phyloP scores from a whole-genome alignment of 768 basidiomycete genomes.

The Butyriboletus loyo region DNA sequence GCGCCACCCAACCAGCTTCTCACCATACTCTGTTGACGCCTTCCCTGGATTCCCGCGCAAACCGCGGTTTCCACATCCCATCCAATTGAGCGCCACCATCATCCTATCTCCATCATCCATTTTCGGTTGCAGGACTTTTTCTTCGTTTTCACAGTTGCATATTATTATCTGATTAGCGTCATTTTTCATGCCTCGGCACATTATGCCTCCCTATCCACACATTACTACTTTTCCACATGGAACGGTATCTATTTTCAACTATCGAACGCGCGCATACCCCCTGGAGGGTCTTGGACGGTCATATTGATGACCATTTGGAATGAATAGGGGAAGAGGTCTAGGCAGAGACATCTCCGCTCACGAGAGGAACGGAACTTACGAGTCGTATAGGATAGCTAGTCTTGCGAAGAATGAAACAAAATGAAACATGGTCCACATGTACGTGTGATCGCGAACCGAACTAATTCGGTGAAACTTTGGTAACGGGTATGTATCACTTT shows the following conservation, averaged over 20 bases:
- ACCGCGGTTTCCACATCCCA: conserved; percentile 9
- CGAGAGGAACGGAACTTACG: conserved; percentile 20
- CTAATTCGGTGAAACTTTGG: neutral
- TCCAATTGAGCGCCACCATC: neutral
- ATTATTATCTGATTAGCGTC: conserved; percentile 29
- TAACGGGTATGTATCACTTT: neutral
- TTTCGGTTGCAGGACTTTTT: conserved; percentile 6
- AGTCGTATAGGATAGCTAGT: conserved; percentile 23
- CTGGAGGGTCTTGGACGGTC: conserved; percentile 24
- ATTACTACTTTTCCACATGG: conserved; percentile 22
- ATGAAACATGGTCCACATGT: conserved; percentile 37
- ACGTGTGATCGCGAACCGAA: conserved; percentile 5
- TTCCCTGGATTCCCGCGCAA: conserved; percentile 20
- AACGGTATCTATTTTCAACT: conserved; percentile 32
- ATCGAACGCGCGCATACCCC: conserved; percentile 18
- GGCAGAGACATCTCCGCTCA: conserved; percentile 12
- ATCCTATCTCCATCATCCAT: conserved; percentile 4
- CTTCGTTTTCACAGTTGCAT: conserved; percentile 20
- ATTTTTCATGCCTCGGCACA: conserved; percentile 20
- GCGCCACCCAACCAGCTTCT: conserved; percentile 18
- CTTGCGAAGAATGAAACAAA: conserved; percentile 42
- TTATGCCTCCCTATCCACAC: conserved; percentile 32
- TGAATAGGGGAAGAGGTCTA: conserved; percentile 10
- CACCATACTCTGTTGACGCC: conserved; percentile 13
- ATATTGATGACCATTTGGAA: conserved; percentile 8